Evolutionary conservation across 2,329 filamentous ascomycete genomes (phyloP).

Genomic region (Coleophoma crateriformis): DNA sequence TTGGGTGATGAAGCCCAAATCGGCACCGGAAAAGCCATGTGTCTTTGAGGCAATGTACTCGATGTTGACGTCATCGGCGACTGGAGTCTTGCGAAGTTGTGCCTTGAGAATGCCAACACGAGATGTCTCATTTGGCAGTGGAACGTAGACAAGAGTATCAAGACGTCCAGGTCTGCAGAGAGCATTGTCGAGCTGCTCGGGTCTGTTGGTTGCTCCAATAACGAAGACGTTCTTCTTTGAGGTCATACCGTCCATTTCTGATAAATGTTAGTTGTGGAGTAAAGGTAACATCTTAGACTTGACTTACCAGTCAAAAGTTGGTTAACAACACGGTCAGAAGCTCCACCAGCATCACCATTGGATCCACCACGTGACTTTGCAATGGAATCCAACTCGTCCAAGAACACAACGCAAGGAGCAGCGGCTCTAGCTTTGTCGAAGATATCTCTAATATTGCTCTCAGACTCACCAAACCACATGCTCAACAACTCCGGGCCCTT

Average conservation of each 20-base stretch:
- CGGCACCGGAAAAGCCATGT: conserved; percentile 98
- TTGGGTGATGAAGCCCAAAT: conserved; percentile 98
- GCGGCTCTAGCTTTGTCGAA: conserved; percentile 99
- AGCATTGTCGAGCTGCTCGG: conserved; percentile 96
- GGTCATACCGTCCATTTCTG: conserved; percentile 99
- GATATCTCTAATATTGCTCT: conserved; percentile 99
- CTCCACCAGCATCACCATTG: conserved; percentile 91
- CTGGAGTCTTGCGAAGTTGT: conserved; percentile 96
- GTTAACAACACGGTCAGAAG: conserved; percentile 98
- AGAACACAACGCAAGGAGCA: conserved; percentile 96
- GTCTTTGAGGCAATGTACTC: conserved; percentile 93
- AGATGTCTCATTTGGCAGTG: conserved; percentile 85
- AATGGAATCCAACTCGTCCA: conserved; percentile 97
- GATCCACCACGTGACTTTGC: conserved; percentile 99
- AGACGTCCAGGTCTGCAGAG: conserved; percentile 98
- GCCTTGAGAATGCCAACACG: conserved; percentile 88
- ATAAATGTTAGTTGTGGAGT: conserved; percentile 32
- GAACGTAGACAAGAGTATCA: conserved; percentile 97
- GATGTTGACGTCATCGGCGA: conserved; percentile 81
- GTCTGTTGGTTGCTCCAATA: conserved; percentile 97
- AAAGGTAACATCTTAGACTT: not conserved
- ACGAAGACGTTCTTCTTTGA: conserved; percentile 99
- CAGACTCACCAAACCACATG: conserved; percentile 99
- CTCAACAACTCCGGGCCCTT: conserved; percentile 97
- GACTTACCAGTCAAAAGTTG: conserved; percentile 90